A percentile compares a stretch with the other conserved stretches of the same genome.
Evolutionary conservation across 805 yeast genomes (phyloP).

Genomic region (Wilhelminamyces savonicus): DNA sequence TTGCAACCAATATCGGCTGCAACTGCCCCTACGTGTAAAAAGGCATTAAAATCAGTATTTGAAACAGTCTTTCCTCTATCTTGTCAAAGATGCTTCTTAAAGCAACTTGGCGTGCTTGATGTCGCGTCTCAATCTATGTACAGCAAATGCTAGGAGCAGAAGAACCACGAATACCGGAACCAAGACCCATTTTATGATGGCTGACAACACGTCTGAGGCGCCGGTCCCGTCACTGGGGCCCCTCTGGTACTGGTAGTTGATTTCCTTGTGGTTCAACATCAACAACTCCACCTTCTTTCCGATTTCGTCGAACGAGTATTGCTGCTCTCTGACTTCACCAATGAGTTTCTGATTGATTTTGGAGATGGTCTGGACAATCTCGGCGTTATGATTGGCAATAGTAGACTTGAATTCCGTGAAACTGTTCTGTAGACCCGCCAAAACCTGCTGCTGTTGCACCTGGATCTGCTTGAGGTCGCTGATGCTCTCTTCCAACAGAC

Average conservation of each 20-base stretch:
- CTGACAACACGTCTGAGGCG: conserved; percentile 13
- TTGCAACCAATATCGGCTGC: too few relatives aligned
- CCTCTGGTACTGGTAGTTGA: conserved; percentile 19
- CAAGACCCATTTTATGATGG: conserved; percentile 31
- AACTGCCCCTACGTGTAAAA: too few relatives aligned
- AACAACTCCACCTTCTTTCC: conserved; percentile 33
- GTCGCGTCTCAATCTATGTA: conserved; percentile 53
- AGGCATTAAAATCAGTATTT: too few relatives aligned
- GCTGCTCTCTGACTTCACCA: conserved; percentile 38
- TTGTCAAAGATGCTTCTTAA: too few relatives aligned
- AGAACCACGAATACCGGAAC: conserved; percentile 36
- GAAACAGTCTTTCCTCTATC: too few relatives aligned
- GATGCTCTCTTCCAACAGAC: conserved; percentile 4
- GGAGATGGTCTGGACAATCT: conserved; percentile 24
- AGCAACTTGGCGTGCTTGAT: conserved; percentile 57
- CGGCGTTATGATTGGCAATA: conserved; percentile 24
- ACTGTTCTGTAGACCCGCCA: conserved; percentile 12
- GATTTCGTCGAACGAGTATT: conserved; percentile 24
- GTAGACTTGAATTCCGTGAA: conserved; percentile 20
- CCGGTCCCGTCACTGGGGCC: conserved; percentile 4
- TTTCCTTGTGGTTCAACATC: conserved; percentile 34
- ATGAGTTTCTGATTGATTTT: conserved; percentile 30
- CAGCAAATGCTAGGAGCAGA: conserved; percentile 37
- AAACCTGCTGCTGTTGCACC: conserved; percentile 9
- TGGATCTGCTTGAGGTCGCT: conserved; percentile 10